Percentiles rank a stretch among this genome's conserved stretches.
These are phyloP conservation scores for Emmonsiellopsis sp. DNA, from an alignment of 2,329 filamentous ascomycete species.

Conservation along the genomic window DNA sequence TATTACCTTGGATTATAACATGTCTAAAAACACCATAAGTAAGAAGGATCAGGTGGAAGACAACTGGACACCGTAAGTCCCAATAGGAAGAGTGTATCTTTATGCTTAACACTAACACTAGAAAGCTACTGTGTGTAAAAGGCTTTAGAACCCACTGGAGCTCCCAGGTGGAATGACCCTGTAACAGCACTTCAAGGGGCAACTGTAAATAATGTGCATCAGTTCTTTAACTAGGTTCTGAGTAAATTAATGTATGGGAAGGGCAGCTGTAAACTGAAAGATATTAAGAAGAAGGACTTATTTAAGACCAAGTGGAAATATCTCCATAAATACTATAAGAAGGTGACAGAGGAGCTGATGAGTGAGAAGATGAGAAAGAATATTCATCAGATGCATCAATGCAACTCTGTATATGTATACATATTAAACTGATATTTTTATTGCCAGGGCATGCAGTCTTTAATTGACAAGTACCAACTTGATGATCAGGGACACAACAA, in stretches of 20 bases:
- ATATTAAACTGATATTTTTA: constrained; percentile 3
- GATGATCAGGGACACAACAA: constrained; percentile 12
- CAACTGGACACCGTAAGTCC: constrained; percentile 11
- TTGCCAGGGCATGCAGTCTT: constrained; percentile 12
- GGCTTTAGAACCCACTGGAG: constrained; percentile 11
- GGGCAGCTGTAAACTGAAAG: constrained; percentile 9
- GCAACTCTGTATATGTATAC: neutral
- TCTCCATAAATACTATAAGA: constrained; percentile 15
- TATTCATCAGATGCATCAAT: constrained; percentile 11
- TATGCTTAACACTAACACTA: constrained; percentile 1
- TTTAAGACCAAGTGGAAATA: constrained; percentile 17
- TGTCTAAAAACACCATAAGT: constrained; percentile 13
- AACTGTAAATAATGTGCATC: constrained; percentile 14
- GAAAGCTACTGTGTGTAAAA: constrained; percentile 14
- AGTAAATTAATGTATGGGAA: constrained; percentile 12
- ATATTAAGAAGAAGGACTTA: constrained; percentile 11
- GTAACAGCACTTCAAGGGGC: constrained; percentile 12
- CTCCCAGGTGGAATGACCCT: constrained; percentile 13
- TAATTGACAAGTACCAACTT: constrained; percentile 12
- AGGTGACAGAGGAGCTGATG: constrained; percentile 11
- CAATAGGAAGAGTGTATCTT: neutral
- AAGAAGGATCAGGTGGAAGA: constrained; percentile 10
- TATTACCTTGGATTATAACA: constrained; percentile 14
- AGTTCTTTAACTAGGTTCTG: constrained; percentile 16
- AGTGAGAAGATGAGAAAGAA: constrained; percentile 11